phyloP scores from a whole-genome alignment of 2,329 filamentous ascomycete species.

The Epichloe brachyelytri region DNA sequence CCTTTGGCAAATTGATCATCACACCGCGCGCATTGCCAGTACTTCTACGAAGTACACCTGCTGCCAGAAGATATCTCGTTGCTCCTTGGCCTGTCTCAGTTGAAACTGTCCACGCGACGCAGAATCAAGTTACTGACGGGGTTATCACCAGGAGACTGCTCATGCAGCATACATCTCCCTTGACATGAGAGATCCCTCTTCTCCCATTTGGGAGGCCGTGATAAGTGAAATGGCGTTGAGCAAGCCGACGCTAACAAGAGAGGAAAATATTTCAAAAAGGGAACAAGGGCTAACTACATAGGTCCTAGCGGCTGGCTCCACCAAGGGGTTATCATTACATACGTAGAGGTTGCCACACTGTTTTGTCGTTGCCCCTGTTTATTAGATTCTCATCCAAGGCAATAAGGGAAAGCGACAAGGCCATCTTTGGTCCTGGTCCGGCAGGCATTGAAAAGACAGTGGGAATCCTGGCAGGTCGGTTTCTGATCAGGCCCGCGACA shows the following conservation, averaged over 20 bases:
- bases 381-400: background rate
- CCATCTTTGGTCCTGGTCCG: no score
- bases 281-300: background rate
- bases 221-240: background rate
- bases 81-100: slow-evolving; percentile 1
- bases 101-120: background rate
- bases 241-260: background rate
- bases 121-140: background rate
- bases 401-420: no score
- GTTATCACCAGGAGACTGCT: background rate
- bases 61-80: background rate
- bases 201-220: background rate
- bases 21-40: background rate
- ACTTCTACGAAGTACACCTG: no score
- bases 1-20: background rate
- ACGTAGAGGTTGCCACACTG: no score
- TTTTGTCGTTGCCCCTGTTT: background rate
- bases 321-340: no score
- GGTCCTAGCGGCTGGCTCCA: background rate
- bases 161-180: background rate
- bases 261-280: no score
- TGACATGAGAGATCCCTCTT: background rate
- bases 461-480: no score
- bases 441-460: background rate
- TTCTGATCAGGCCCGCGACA: no score